Evolutionary conservation across 2,329 filamentous ascomycete species (phyloP).

Genomic region (Gyromitra esculenta): DNA sequence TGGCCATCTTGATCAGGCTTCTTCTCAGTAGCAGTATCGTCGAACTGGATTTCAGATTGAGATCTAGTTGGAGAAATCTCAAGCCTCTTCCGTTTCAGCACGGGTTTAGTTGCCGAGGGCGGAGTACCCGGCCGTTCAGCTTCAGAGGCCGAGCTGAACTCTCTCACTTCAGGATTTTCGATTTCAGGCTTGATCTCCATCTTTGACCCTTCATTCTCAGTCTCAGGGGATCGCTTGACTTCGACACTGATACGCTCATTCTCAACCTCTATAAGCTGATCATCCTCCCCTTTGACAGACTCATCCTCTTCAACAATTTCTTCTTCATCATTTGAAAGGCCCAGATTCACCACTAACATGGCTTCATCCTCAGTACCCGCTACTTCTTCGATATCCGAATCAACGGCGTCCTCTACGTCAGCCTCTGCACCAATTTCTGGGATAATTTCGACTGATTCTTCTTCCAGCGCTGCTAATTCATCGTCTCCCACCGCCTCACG

Average conservation of each 20-base stretch:
- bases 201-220: not conserved
- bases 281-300: not conserved
- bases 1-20: constrained; percentile 14
- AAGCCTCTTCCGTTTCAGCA: constrained; percentile 26
- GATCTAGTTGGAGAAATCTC: not conserved
- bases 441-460: constrained; percentile 7
- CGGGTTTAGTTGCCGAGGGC: not conserved
- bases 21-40: constrained; percentile 1
- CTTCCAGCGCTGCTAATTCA: not conserved
- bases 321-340: constrained; percentile 1
- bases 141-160: constrained; percentile 6
- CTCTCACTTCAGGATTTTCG: constrained; percentile 5
- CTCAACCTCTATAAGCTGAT: not conserved
- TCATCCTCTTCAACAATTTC: constrained; percentile 6
- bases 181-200: not conserved
- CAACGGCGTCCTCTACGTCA: constrained; percentile 15
- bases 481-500: not conserved
- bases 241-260: not conserved
- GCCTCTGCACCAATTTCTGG: constrained; percentile 4
- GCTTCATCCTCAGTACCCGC: constrained; percentile 10
- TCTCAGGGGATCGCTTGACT: not conserved
- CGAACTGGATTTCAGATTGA: not conserved
- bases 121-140: constrained; percentile 16
- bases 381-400: not conserved
- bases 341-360: constrained; percentile 9